These are phyloP conservation scores for Picochlorum sp. DNA, from an alignment of 139 green algal species.

Conservation along the genomic window DNA sequence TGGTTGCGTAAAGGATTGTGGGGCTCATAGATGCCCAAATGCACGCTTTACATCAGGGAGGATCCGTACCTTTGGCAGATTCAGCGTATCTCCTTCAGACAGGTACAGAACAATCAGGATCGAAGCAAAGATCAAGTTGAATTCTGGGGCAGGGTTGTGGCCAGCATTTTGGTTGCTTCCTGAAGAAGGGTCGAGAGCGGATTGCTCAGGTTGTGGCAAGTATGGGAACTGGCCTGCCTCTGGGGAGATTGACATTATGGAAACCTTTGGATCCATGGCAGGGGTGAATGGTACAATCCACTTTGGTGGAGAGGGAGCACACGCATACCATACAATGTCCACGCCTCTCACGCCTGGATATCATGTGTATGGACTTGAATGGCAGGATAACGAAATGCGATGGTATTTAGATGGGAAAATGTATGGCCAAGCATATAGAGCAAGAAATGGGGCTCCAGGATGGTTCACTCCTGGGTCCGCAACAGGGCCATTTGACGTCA, in stretches of 20 bases:
- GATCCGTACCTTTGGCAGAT: slow-evolving; percentile 7
- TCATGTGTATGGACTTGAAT: slow-evolving; percentile 22
- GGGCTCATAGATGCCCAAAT: not conserved
- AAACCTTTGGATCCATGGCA: slow-evolving; percentile 6
- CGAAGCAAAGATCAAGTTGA: slow-evolving; percentile 13
- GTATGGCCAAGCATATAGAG: not conserved
- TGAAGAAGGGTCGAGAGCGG: not conserved
- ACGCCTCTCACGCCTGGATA: slow-evolving; percentile 6
- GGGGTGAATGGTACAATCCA: slow-evolving; percentile 13
- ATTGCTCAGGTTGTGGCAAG: slow-evolving; percentile 4
- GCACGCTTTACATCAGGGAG: not conserved
- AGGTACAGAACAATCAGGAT: not conserved
- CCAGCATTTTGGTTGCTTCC: slow-evolving; percentile 27
- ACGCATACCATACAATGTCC: not conserved
- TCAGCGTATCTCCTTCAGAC: not conserved
- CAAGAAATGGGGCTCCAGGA: not conserved
- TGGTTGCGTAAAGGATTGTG: not conserved
- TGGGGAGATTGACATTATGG: slow-evolving; percentile 35
- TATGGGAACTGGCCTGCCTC: slow-evolving; percentile 18
- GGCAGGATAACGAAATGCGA: slow-evolving; percentile 15
- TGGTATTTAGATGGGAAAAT: slow-evolving; percentile 25
- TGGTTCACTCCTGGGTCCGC: slow-evolving; percentile 6
- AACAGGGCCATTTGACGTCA: slow-evolving; percentile 26
- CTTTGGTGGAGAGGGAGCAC: slow-evolving; percentile 1
- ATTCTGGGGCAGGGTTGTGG: slow-evolving; percentile 15